Evolutionary conservation across 306 rosid species (phyloP), one percentile per base, ranked within the genome.

Genomic region (Pyrus bretschneideri): DNA sequence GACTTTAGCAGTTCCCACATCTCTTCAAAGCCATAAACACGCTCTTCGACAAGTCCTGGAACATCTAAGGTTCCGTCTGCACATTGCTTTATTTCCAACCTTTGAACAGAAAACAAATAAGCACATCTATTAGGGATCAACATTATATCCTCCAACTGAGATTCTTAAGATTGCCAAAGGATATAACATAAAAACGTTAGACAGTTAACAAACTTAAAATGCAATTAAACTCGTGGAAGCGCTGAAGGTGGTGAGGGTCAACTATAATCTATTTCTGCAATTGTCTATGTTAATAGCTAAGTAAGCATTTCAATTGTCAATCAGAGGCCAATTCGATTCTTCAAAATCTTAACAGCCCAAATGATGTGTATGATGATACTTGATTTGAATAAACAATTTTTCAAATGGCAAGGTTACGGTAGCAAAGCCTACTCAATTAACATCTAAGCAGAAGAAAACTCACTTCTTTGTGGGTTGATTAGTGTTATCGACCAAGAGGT

Each of bases 11-110:
- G 71, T 82, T 88, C 93, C 99, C 99, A 95, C 57, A 91, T 96
- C 73, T 91, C 90, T 72, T 87, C 84, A 31, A 85, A 91, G 38
- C 90, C 83, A 82, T 72, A 79, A 58, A 92, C 98, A 65, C 57
- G 88, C 61, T 93, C 85, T 85, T 95, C 98, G 63, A 89, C 88
- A 65, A 95, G 93, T 69, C 99, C 99, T 2, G 99, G 99, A 27
- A 95, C 96, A 87, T 95, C 99, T 79, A 90, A 96, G 23, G 92
- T 95, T 83, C 98, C 99, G 6, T 95, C 97, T 18, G 96, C 89
- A 81, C 86, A 83, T 91, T 95, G 99, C 91, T 95, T 95, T 68
- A 95, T 81, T 89, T 95, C 99, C 97, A 95, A 85, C 86, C 98
- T 93, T 74, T 59, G 72, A 69, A 27, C 58, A 75, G 58, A 74